A percentile compares a stretch with the other conserved stretches of the same genome.
These are phyloP conservation scores for Luffa aegyptiaca DNA, from an alignment of 306 rosid genomes.

Conservation along the genomic window DNA sequence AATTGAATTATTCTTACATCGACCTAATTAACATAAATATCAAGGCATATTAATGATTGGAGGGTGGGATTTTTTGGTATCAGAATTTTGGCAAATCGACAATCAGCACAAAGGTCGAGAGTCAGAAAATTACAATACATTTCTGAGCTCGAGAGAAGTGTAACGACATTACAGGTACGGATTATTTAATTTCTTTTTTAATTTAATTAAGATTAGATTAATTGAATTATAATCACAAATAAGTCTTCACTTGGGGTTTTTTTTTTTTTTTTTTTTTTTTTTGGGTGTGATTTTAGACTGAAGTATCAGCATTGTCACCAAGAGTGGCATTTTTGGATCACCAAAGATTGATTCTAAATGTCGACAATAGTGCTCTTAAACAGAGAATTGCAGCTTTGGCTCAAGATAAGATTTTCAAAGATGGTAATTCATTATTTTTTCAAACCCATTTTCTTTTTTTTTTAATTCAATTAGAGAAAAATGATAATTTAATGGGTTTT, in stretches of 20 bases:
- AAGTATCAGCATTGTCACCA: constrained; percentile 91
- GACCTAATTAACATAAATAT: neutral
- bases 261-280: neutral
- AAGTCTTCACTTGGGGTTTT: too few species aligned
- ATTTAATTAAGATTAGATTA: neutral
- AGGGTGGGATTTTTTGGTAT: neutral
- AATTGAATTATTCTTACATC: too few species aligned
- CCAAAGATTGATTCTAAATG: constrained; percentile 85
- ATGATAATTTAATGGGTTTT: neutral
- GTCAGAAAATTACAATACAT: constrained; percentile 88
- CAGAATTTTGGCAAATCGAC: constrained; percentile 87
- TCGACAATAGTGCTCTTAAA: constrained; percentile 82
- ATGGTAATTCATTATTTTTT: constrained; percentile 33
- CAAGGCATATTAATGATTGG: neutral
- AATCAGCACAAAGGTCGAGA: constrained; percentile 91
- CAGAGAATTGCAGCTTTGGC: constrained; percentile 97
- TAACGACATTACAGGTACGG: constrained; percentile 70
- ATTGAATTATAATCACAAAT: too few species aligned
- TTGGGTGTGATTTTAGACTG: constrained; percentile 33
- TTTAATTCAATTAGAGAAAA: constrained; percentile 8
- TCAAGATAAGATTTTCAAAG: constrained; percentile 94
- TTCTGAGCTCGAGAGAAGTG: constrained; percentile 85
- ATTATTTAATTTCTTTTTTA: neutral
- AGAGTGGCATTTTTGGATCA: constrained; percentile 92
- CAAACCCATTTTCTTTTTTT: neutral